phyloP scores from a whole-genome alignment of 306 rosid species.

The Malus sylvestris region DNA sequence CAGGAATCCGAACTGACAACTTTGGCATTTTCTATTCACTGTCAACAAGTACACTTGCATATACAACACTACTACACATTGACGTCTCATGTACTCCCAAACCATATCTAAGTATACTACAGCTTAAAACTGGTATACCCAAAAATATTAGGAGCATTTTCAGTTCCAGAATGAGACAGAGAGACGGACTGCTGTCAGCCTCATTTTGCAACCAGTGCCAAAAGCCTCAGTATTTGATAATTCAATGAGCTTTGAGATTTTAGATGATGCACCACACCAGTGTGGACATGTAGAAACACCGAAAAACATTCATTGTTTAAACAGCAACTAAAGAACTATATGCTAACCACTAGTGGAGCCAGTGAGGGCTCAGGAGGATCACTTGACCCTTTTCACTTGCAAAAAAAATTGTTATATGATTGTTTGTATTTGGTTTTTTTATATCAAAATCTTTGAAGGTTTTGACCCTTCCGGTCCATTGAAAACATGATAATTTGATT shows the following conservation, averaged over 20 bases:
- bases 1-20: not conserved
- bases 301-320: not conserved
- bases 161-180: not conserved
- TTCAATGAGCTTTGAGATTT: not conserved
- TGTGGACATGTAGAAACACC: not conserved
- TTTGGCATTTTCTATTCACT: not conserved
- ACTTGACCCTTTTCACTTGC: too few relatives aligned
- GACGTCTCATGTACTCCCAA: not conserved
- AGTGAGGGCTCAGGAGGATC: too few relatives aligned
- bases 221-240: not conserved
- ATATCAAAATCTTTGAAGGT: too few relatives aligned
- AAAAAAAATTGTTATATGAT: too few relatives aligned
- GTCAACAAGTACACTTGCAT: not conserved
- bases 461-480: too few relatives aligned
- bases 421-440: too few relatives aligned
- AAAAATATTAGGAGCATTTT: not conserved
- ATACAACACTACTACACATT: not conserved
- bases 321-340: not conserved
- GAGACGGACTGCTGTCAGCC: not conserved
- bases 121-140: not conserved
- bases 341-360: not conserved
- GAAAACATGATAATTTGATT: too few relatives aligned
- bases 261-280: not conserved
- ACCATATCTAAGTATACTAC: not conserved
- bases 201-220: not conserved